These are phyloP conservation scores for Carex littledalei DNA, from an alignment of 176 grass and related monocot species.

Conservation along the genomic window DNA sequence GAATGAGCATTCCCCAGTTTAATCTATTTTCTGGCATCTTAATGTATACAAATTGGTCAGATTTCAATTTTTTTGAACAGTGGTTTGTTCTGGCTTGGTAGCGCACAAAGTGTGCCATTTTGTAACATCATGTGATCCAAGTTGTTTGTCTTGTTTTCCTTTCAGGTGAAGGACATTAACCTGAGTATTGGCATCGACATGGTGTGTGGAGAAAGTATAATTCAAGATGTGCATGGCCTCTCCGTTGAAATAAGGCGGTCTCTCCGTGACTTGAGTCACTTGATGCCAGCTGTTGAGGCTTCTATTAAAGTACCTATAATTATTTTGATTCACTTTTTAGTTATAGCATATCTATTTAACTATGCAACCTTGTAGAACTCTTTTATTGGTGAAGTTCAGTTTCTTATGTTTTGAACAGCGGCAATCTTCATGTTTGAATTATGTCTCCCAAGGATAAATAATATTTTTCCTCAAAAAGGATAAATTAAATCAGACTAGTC, in stretches of 20 bases:
- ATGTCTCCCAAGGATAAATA: background rate
- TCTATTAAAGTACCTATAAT: constrained; percentile 62
- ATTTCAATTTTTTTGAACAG: background rate
- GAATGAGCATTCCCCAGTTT: background rate
- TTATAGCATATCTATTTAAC: background rate
- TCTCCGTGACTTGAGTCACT: constrained; percentile 84
- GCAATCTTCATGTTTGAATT: background rate
- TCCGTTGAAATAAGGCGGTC: constrained; percentile 69
- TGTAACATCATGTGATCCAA: background rate
- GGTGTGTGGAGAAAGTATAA: constrained; percentile 72
- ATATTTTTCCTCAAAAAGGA: background rate
- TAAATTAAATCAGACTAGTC: background rate
- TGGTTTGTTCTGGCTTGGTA: background rate
- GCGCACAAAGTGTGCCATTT: background rate
- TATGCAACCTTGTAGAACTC: background rate
- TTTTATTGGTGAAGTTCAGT: background rate
- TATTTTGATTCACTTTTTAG: background rate
- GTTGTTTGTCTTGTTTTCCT: constrained; percentile 3
- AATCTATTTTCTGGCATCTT: background rate
- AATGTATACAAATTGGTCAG: background rate
- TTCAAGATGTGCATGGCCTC: constrained; percentile 89
- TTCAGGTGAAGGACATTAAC: constrained; percentile 87
- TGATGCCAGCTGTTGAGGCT: constrained; percentile 69
- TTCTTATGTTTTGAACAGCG: background rate
- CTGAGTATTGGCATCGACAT: constrained; percentile 78